Base-by-base conservation (phyloP, 2,329 filamentous ascomycete genomes). In the Colletotrichum falcatum region DNA sequence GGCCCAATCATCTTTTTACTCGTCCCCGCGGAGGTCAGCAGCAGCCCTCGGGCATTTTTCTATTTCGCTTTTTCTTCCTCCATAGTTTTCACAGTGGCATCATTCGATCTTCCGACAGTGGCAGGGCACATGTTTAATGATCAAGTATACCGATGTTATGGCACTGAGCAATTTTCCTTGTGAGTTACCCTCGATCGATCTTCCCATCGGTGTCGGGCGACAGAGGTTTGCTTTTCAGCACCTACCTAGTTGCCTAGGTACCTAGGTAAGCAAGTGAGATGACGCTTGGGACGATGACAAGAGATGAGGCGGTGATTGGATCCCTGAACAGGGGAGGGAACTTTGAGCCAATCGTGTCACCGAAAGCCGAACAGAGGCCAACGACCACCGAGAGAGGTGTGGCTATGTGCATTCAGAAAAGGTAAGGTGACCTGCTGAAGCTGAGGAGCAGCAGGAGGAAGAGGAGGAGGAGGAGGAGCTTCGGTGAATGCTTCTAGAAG, bases 61-160 rank as follows among this genome's bases (percentile, higher is more conserved):
- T 23, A n/a, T 46, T 12, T 23, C 4, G 26, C 8, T 39, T 39
- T n/a, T n/a, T 33, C 7, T 33, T 33, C 30, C 30, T 33, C 30
- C 30, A 14, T 55, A 56, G n/a, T 56, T 26, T 37, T 56, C 9
- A 37, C 33, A 44, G 23, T 23, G 26, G 35, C 60, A 62, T 54
- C 23, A 18, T 54, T 37, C 48, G 18, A 11, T 18, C 23, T 53
- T 44, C 18, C 18, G 60, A 61, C 28, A 18, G 44, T 61, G 59
- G 59, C 16, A 51, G 30, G 26, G 26, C 26, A 39, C 35, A 54
- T 33, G 7, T 20, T 62, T 62, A 42, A 62, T 62, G 48, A 62
- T 42, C 48, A 54, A 59, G 37, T 30, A 7, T 6, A 23, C n/a
- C 3, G 23, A 46, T 42, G 30, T 18, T 33, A 20, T 44, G 23